Percentiles rank a stretch among this genome's conserved stretches.
Conservation (phyloP, 192 early-diverging fungal genomes). For the Backusella morwellensis region DNA sequence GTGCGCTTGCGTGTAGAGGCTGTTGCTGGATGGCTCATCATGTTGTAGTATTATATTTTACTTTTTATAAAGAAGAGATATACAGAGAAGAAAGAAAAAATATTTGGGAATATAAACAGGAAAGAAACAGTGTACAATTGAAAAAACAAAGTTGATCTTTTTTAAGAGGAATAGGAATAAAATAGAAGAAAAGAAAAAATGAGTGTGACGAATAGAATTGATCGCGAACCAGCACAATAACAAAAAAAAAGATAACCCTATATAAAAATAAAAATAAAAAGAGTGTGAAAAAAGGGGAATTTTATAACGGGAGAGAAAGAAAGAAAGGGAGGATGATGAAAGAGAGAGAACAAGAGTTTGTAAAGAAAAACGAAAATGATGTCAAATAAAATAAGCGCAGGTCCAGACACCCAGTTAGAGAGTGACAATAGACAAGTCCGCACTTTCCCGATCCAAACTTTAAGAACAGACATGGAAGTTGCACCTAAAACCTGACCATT, state of each 20-base stretch:
- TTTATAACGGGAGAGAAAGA: background rate
- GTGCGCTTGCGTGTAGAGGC: conserved; percentile 45
- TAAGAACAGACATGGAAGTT: background rate
- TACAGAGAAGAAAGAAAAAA: conserved; percentile 5
- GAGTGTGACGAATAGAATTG: background rate
- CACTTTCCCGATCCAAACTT: conserved; percentile 6
- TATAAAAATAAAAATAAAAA: background rate
- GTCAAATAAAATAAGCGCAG: background rate
- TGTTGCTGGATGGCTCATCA: conserved; percentile 10
- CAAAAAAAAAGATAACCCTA: background rate
- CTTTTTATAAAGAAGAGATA: background rate
- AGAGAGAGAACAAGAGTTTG: background rate
- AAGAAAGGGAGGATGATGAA: background rate
- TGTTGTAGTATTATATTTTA: background rate
- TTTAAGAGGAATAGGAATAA: background rate
- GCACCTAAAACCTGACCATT: conserved; percentile 13
- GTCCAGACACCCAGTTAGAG: background rate
- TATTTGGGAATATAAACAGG: conserved; percentile 2
- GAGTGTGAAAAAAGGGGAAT: background rate
- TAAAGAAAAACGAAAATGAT: background rate
- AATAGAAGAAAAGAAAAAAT: conserved; percentile 13
- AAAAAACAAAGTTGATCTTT: background rate
- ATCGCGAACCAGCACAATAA: background rate
- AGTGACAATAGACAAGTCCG: background rate
- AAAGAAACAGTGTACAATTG: background rate